Evolutionary conservation across 352 stramenopile species (phyloP).

Genomic region (Blastocystis sp.): DNA sequence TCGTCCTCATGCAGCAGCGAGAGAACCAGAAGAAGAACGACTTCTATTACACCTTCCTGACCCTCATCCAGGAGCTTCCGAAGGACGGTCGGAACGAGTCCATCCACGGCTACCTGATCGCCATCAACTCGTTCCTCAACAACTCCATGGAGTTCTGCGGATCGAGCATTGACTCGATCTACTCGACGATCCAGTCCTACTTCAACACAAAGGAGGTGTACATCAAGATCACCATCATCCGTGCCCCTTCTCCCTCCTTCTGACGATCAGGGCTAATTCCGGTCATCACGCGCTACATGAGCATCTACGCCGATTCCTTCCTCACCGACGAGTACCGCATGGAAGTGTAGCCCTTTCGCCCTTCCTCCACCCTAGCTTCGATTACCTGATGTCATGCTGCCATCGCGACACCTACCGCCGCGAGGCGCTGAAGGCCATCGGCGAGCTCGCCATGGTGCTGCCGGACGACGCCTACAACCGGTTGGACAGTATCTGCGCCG

Average conservation of each 20-base stretch:
- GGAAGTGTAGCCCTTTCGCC: neutral
- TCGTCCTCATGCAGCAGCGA: constrained; percentile 79
- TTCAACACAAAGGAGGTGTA: constrained; percentile 70
- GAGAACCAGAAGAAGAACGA: constrained; percentile 82
- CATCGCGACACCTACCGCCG: constrained; percentile 74
- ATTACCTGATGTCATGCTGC: constrained; percentile 57
- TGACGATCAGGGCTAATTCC: constrained; percentile 60
- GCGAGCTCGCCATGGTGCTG: constrained; percentile 77
- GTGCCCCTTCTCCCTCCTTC: neutral
- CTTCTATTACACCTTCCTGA: constrained; percentile 85
- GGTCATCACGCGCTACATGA: constrained; percentile 64
- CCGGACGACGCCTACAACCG: constrained; percentile 77
- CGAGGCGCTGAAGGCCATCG: constrained; percentile 79
- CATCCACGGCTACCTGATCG: constrained; percentile 61
- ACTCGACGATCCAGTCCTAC: constrained; percentile 34
- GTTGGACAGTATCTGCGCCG: constrained; percentile 77
- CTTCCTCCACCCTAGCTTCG: neutral
- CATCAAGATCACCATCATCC: constrained; percentile 62
- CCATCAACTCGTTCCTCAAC: constrained; percentile 65
- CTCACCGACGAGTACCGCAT: constrained; percentile 38
- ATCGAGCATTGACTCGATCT: constrained; percentile 70
- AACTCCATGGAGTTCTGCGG: constrained; percentile 66
- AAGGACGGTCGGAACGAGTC: constrained; percentile 49
- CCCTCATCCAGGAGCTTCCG: constrained; percentile 79
- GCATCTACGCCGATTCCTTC: constrained; percentile 44